These are phyloP conservation scores for Globisporangium rhizosaccharum DNA, from an alignment of 352 stramenopile species.

Conservation along the genomic window DNA sequence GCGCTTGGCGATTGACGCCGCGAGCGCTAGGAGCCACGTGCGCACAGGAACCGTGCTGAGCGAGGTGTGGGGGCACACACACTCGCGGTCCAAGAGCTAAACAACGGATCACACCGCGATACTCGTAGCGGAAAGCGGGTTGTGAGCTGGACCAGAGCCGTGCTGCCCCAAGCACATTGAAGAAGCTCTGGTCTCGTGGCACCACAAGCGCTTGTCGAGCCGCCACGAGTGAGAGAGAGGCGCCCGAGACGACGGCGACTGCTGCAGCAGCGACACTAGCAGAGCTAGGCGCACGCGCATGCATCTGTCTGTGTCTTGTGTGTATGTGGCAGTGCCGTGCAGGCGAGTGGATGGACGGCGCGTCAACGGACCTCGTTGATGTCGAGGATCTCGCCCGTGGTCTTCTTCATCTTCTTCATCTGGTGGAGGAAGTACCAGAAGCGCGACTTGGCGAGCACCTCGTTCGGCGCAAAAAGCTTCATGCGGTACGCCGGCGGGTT, in stretches of 20 bases:
- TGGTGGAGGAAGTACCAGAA: constrained; percentile 99
- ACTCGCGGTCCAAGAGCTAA: constrained; percentile 34
- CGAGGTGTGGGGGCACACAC: background rate
- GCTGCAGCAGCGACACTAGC: background rate
- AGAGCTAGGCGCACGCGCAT: background rate
- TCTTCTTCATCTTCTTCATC: constrained; percentile 99
- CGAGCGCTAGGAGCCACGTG: background rate
- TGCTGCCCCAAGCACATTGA: background rate
- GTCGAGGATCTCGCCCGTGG: constrained; percentile 99
- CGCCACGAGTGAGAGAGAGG: constrained; percentile 34
- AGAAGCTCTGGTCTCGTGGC: constrained; percentile 69
- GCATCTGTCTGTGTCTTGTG: background rate
- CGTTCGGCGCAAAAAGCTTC: constrained; percentile 96
- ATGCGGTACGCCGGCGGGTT: constrained; percentile 99
- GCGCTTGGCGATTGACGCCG: too few species aligned
- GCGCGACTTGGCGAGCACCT: constrained; percentile 97
- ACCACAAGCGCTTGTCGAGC: constrained; percentile 69
- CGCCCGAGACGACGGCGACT: background rate
- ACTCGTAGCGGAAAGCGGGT: constrained; percentile 62
- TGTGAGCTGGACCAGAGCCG: constrained; percentile 78
- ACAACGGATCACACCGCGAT: constrained; percentile 71
- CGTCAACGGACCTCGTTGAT: constrained; percentile 92
- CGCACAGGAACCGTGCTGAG: background rate
- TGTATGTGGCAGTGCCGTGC: background rate
- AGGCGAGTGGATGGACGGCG: background rate